Base-by-base conservation (phyloP, 345 rosid genomes). In the Dipteronia dyeriana region DNA sequence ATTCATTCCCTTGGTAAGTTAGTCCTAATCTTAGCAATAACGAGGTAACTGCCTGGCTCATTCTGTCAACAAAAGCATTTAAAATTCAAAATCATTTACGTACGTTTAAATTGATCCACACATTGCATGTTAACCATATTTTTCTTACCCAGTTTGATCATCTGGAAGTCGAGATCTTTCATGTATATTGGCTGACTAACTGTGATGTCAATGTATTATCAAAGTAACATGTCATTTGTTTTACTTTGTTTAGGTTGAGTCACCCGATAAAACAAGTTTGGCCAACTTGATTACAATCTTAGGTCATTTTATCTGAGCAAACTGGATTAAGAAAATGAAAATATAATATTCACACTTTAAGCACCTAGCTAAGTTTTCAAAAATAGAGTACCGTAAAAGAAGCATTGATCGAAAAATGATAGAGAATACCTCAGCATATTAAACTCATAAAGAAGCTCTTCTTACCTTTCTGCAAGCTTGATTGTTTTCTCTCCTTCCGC, bases 391-490 rank as follows among this genome's bases (percentile, higher is more conserved):
- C n/a, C n/a, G n/a, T n/a, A n/a, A n/a, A n/a, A n/a, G n/a, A n/a
- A n/a, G n/a, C n/a, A n/a, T n/a, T n/a, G n/a, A n/a, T n/a, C n/a
- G n/a, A n/a, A n/a, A n/a, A n/a, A n/a, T n/a, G n/a, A 16, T 16
- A 17, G 74, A n/a, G 19, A 38, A 25, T 34, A 47, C 51, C 49
- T n/a, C 62, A 56, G 22, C 78, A 75, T 49, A 26, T 43, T 31
- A 26, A 22, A 68, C 73, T 66, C 66, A 54, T 13, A 49, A n/a
- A 25, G 68, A 60, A 68, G 54, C 13, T 39, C 29, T 16, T 47
- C 84, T 85, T 75, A 94, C 96, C 96, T 88, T 85, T 90, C 92
- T 29, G 96, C 86, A 73, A 94, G 86, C n/a, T 86, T 85, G 31
- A 92, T 82, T 66, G 87, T 83, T 85, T 86, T 91, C 79, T 84